These are phyloP conservation scores for Cercospora nicotianae DNA, from an alignment of 2,329 filamentous ascomycete species.

Conservation along the genomic window DNA sequence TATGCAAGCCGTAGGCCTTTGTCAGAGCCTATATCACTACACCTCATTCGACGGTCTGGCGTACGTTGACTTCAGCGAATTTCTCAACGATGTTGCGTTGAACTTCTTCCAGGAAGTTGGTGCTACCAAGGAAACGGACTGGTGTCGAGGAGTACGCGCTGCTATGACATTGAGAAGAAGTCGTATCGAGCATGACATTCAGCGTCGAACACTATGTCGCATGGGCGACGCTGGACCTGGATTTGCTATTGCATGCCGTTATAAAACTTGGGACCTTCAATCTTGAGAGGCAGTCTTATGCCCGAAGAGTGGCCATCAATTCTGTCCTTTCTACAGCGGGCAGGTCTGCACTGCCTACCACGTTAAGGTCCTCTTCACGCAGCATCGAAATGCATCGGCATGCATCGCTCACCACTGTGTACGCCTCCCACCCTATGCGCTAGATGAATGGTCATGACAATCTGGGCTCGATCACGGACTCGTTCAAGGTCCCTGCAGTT, in stretches of 20 bases:
- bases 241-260: constrained; percentile 7
- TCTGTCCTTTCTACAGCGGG: not conserved
- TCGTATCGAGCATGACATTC: constrained; percentile 13
- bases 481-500: not conserved
- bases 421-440: not conserved
- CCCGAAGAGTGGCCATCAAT: not conserved
- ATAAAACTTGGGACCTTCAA: not conserved
- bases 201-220: constrained; percentile 19
- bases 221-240: constrained; percentile 17
- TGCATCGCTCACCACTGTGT: not conserved
- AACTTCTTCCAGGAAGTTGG: constrained; percentile 20
- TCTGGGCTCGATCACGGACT: not conserved
- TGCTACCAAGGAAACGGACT: constrained; percentile 15
- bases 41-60: constrained; percentile 10
- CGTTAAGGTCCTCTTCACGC: too few species aligned
- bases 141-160: constrained; percentile 14
- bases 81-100: constrained; percentile 14
- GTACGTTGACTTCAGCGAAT: constrained; percentile 13
- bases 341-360: not conserved
- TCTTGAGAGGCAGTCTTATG: not conserved
- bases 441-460: not conserved
- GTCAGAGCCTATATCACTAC: constrained; percentile 17
- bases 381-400: too few species aligned
- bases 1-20: constrained; percentile 6
- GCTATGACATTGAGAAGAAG: constrained; percentile 2